Conservation (phyloP, 257 asterid species). For the Solanum rostratum region DNA sequence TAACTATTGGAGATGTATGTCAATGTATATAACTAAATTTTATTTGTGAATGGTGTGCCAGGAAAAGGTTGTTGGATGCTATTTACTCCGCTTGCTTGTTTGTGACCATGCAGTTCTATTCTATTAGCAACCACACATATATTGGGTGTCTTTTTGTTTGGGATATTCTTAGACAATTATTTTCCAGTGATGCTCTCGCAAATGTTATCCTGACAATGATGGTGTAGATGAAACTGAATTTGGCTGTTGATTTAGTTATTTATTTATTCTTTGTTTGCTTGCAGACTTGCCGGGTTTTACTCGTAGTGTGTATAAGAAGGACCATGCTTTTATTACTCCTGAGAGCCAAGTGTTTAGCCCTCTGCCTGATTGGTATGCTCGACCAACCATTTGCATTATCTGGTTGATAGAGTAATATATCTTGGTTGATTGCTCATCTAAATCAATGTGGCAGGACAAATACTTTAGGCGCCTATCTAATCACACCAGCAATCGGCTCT, state of each 20-base stretch:
- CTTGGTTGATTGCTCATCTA: neutral
- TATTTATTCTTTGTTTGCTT: neutral
- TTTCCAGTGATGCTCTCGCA: neutral
- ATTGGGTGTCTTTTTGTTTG: neutral
- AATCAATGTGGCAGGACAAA: conserved; percentile 40
- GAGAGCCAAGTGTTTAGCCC: conserved; percentile 96
- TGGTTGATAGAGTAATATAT: neutral
- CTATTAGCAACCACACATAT: neutral
- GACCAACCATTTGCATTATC: neutral
- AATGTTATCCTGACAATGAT: neutral
- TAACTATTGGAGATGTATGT: neutral
- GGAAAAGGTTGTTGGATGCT: neutral
- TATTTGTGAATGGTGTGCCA: neutral
- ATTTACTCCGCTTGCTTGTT: neutral
- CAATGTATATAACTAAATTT: neutral
- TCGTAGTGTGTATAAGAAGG: conserved; percentile 70
- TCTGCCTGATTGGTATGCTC: conserved; percentile 64
- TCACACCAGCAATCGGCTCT: conserved; percentile 79
- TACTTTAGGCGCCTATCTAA: conserved; percentile 68
- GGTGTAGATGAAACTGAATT: conserved; percentile 1
- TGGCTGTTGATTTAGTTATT: neutral
- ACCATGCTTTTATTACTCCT: conserved; percentile 91
- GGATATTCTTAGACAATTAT: neutral
- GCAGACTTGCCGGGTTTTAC: conserved; percentile 93
- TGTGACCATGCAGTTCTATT: neutral